phyloP scores from a whole-genome alignment of 306 rosid genomes.

The Notholithocarpus densiflorus region DNA sequence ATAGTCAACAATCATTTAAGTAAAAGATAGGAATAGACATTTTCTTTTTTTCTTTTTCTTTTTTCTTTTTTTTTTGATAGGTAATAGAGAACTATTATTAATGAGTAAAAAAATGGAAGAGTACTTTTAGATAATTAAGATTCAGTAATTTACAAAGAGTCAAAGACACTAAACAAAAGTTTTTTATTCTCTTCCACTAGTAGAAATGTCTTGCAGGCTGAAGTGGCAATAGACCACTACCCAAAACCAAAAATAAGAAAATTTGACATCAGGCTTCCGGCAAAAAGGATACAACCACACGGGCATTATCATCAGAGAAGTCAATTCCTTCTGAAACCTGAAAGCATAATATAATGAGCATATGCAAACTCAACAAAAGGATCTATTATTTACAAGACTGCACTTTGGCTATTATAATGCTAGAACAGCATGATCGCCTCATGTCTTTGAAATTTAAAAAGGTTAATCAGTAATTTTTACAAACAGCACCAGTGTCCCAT shows the following conservation, averaged over 20 bases:
- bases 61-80: too few relatives aligned
- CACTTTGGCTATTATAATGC: not conserved
- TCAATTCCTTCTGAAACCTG: slow-evolving; percentile 99
- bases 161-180: not conserved
- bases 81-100: too few relatives aligned
- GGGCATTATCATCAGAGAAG: slow-evolving; percentile 90
- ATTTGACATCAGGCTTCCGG: slow-evolving; percentile 2
- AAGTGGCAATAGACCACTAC: slow-evolving; percentile 9
- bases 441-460: not conserved
- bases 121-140: not conserved
- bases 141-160: not conserved
- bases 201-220: slow-evolving; percentile 5
- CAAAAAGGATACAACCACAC: slow-evolving; percentile 88
- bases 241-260: not conserved
- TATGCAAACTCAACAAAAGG: slow-evolving; percentile 14
- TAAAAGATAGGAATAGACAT: slow-evolving; percentile 2
- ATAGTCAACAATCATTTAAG: slow-evolving; percentile 12
- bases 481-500: not conserved
- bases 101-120: too few relatives aligned
- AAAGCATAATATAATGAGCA: slow-evolving; percentile 34
- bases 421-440: not conserved
- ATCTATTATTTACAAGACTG: not conserved
- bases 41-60: too few relatives aligned
- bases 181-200: not conserved
- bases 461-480: not conserved